Evolutionary conservation across 2,329 filamentous ascomycete species (phyloP), one percentile per base, ranked within the genome.

Genomic region (Botryosphaeria dothidea): DNA sequence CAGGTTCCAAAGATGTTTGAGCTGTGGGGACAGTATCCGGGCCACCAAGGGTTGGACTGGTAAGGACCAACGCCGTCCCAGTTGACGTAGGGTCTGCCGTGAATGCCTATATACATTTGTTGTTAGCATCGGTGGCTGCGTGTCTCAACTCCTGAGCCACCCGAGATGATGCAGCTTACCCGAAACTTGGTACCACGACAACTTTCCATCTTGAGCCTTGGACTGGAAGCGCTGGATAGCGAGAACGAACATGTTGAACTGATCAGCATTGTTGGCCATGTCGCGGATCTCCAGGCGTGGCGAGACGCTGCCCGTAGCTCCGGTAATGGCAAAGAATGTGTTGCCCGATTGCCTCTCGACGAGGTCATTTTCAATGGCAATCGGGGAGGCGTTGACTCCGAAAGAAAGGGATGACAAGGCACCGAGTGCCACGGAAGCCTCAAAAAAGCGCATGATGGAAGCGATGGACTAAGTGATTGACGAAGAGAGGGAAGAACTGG

Each of bases 1-100:
- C 92, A 96, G 31, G 87, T 85, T n/a, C 90, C 84, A 74, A 96
- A 95, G 15, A 96, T 79, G 36, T 90, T 86, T 3, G 91, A 92
- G 27, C 83, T 85, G 75, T 96, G 93, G 4, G 87, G 86, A 74
- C 92, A 96, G 72, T 93, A 96, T 25, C 92, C 91, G 1, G 67
- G 57, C 7, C 46, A 66, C 27, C 41, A 60, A 19, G 56, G 56
- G 25, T 17, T 45, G 41, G 56, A 34, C 43, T 7, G 5, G 13
- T 60, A 60, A 25, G 38, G n/a, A 4, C 27, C 27, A 6, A 71
- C 74, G 34, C 73, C 68, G 31, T 73, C 68, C 72, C 74, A 77
- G 15, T 68, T 45, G 49, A 11, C 41, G 29, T 34, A 75, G 1
- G 74, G 74, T 51, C 66, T 70, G 23, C 73, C 74, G 51, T 77